Conservation (phyloP, 495 filamentous ascomycete genomes). For the Neurospora sp. region DNA sequence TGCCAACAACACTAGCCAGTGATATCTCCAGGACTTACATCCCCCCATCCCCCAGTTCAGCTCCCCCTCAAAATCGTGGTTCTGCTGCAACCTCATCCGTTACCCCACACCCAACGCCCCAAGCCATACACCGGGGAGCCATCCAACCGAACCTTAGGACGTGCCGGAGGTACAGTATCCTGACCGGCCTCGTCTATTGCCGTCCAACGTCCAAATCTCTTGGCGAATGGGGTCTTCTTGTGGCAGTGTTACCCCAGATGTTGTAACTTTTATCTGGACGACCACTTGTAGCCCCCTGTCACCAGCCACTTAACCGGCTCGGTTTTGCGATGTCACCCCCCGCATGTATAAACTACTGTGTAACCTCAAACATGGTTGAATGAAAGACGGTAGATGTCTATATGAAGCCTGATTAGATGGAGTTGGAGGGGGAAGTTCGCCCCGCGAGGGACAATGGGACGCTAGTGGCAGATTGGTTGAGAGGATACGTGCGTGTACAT, state of each 20-base stretch:
- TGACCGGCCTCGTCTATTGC: neutral
- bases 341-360: no score
- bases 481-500: no score
- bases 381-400: no score
- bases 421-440: no score
- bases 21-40: neutral
- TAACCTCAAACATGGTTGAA: no score
- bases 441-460: no score
- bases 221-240: neutral
- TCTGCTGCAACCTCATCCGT: neutral
- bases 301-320: neutral
- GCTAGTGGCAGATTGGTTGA: no score
- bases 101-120: neutral
- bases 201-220: neutral
- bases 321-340: no score
- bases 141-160: neutral
- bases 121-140: neutral
- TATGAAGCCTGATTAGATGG: no score
- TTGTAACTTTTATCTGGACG: neutral
- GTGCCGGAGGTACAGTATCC: neutral
- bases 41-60: neutral
- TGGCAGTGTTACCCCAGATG: neutral
- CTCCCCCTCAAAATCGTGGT: neutral
- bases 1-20: no score
- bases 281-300: neutral